These are phyloP conservation scores for Grammothele lineata DNA, from an alignment of 768 basidiomycete genomes.

Conservation along the genomic window DNA sequence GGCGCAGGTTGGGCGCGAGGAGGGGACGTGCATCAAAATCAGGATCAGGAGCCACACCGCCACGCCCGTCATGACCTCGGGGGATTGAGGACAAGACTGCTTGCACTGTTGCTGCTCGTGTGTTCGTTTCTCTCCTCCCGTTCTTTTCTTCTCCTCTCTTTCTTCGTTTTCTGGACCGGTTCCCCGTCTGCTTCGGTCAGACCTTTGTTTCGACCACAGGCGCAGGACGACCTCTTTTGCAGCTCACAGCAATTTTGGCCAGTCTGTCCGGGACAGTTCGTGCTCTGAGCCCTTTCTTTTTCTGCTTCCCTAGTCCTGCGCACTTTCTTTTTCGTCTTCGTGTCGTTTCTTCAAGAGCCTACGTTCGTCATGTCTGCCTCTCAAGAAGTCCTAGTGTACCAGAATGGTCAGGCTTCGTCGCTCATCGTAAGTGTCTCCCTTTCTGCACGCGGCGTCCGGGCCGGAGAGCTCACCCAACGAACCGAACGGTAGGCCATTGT, in stretches of 20 bases:
- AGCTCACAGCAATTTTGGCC: conserved; percentile 20
- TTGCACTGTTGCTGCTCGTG: conserved; percentile 11
- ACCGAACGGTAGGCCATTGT: conserved; percentile 45
- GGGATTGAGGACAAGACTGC: conserved; percentile 14
- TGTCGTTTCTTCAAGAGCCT: conserved; percentile 22
- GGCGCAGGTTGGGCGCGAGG: too few relatives aligned
- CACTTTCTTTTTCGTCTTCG: conserved; percentile 20
- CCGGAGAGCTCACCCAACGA: too few relatives aligned
- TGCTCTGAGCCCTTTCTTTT: conserved; percentile 16
- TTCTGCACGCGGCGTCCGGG: too few relatives aligned
- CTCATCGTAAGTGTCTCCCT: conserved; percentile 22
- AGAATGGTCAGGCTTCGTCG: conserved; percentile 16
- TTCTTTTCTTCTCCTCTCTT: conserved; percentile 10
- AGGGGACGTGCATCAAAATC: conserved; percentile 8
- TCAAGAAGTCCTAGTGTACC: conserved; percentile 20
- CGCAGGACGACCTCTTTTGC: conserved; percentile 40
- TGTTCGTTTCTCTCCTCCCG: conserved; percentile 14
- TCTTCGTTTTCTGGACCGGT: conserved; percentile 19
- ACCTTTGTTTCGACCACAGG: conserved; percentile 27
- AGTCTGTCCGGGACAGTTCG: conserved; percentile 25
- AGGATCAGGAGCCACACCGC: conserved; percentile 10
- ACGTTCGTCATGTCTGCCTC: conserved; percentile 22
- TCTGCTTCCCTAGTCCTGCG: conserved; percentile 17
- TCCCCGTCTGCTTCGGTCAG: conserved; percentile 27
- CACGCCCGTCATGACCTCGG: conserved; percentile 1